Conservation (phyloP, 1,139 yeast species). For the Kurtzmaniella natalensis region DNA sequence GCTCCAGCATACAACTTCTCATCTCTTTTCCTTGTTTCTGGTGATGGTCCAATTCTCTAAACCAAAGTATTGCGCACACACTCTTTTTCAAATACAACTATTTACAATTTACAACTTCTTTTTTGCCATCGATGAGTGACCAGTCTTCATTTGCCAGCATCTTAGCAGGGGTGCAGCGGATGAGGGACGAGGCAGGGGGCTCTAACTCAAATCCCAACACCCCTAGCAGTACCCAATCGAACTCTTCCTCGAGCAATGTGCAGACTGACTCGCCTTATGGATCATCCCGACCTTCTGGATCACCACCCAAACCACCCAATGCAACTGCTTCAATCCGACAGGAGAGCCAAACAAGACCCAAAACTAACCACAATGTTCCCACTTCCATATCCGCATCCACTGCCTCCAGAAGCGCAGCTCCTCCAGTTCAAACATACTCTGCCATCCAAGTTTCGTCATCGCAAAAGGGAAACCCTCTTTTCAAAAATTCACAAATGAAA, state of each 20-base stretch:
- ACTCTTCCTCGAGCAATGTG: not conserved
- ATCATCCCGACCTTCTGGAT: not conserved
- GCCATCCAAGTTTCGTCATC: constrained; percentile 22
- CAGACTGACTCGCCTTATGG: too few relatives aligned
- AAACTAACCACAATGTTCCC: too few relatives aligned
- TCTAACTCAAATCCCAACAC: constrained; percentile 3
- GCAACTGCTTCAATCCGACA: not conserved
- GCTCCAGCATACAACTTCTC: too few relatives aligned
- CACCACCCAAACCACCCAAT: not conserved
- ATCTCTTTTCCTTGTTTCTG: too few relatives aligned
- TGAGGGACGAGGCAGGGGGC: constrained; percentile 32
- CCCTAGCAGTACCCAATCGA: not conserved
- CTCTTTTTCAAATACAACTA: too few relatives aligned
- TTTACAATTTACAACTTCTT: too few relatives aligned
- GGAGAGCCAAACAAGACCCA: too few relatives aligned
- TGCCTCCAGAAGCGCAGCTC: constrained; percentile 1
- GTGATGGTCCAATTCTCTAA: too few relatives aligned
- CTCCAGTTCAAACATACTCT: constrained; percentile 12
- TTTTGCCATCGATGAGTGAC: constrained; percentile 4
- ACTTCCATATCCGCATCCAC: constrained; percentile 1
- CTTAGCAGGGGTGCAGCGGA: constrained; percentile 55
- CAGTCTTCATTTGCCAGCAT: constrained; percentile 56
- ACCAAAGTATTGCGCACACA: too few relatives aligned
- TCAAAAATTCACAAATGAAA: constrained; percentile 36
- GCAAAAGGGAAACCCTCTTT: constrained; percentile 42